Base-by-base conservation (phyloP, 345 rosid species). In the Mangifera indica region DNA sequence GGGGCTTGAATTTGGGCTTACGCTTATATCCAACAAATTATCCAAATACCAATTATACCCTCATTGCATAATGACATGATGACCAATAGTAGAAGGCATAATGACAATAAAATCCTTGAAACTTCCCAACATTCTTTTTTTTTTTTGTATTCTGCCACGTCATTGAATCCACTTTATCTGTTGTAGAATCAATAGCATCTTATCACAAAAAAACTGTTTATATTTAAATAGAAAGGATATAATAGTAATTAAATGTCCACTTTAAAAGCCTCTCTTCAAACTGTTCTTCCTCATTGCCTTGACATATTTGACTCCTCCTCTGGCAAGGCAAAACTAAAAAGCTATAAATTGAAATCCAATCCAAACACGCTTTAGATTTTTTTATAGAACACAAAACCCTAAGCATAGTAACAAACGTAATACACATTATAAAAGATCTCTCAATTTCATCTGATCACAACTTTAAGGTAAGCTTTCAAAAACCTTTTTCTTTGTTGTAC, bases 381-480 rank as follows among this genome's bases (percentile, higher is more conserved):
- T 60, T 46, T 59, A 0, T 2, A 1, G 2, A 57, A 42, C 54
- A 2, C 21, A 37, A 66, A 70, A 61, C 72, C 80, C 64, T 76
- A 58, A n/a, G 10, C 25, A 10, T 7, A 46, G 15, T 2, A 12
- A 6, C 12, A 60, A 3, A 42, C 58, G 37, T 51, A 63, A 65
- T 51, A 5, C 52, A 45, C 70, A 45, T 67, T 26, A 18, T 67
- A 54, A 22, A 63, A 42, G 66, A n/a, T 65, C 76, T 58, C 64
- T 34, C 66, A 13, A 51, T 56, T 55, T 56, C 56, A 72, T 72
- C 69, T 72, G 70, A 54, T 72, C 64, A 65, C 42, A 3, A 54
- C 55, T 11, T 3, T 49, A 51, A 77, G 80, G 79, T 74, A 79
- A 76, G 77, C 63, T 63, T 48, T 63, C 59, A 32, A 49, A 56